Base-by-base conservation (phyloP, 495 filamentous ascomycete species). In the Penicillium atrosanguineum region DNA sequence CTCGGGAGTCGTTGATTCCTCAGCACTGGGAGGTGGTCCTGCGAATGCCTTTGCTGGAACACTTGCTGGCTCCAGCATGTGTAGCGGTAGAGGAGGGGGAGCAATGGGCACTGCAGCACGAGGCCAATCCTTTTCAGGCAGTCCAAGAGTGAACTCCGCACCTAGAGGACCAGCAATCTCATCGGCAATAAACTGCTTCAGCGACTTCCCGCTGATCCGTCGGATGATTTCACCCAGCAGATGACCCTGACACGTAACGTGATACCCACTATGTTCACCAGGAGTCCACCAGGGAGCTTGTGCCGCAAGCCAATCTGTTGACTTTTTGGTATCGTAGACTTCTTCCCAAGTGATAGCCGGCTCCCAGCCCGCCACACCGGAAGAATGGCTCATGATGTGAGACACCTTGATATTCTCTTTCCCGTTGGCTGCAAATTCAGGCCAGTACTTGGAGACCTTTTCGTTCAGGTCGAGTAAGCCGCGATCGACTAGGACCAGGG, bases 281-380 rank as follows among this genome's bases (percentile, higher is more conserved):
- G 76, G 73, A 3, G 59, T 67, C 62, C 69, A 78, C 74, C 73
- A 76, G 6, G 75, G 76, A 1, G 68, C 57, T 23, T 78, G 72
- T 0, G 47, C 19, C 12, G 72, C 69, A 7, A 79, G 69, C 19
- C 55, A 61, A 6, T 63, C 62, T 0, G 70, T 64, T 6, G 74
- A 44, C 2, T 34, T 7, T 9, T 64, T 48, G 0, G 61, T 39
- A 31, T 77, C 64, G 28, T 59, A 70, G 0, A 75, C 21, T 1
- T 69, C 57, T 3, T 74, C 68, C 7, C 53, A 19, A 0, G 60
- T 55, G 8, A 74, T 48, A 0, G 59, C 63, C 0, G 63, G 44
- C 0, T 74, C 65, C 72, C 73, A 79, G 0, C 61, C 61, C 0
- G 72, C 55, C 1, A 75, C 28, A 1, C 68, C 71, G 4, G 75